A percentile compares a stretch with the other conserved stretches of the same genome.
These are phyloP conservation scores for Naganishia liquefaciens DNA, from an alignment of 1,284 basidiomycete species.

Conservation along the genomic window DNA sequence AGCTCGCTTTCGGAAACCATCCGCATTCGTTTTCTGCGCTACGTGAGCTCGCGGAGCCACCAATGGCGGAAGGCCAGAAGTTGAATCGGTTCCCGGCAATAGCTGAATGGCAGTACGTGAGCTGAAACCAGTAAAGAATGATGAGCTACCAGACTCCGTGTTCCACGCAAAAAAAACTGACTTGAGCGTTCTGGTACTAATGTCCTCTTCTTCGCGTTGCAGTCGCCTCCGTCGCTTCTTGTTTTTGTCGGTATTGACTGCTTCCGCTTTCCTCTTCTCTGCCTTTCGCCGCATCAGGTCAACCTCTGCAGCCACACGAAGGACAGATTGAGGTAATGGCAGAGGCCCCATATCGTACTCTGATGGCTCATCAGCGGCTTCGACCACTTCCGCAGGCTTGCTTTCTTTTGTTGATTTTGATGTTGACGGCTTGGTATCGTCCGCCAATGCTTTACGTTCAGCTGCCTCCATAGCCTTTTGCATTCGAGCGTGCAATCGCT, in stretches of 20 bases:
- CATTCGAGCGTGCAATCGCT: constrained; percentile 33
- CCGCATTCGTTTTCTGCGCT: constrained; percentile 19
- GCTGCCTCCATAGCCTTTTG: constrained; percentile 36
- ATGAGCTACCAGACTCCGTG: background rate
- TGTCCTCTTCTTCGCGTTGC: constrained; percentile 21
- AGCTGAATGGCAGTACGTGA: constrained; percentile 29
- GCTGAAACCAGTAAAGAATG: constrained; percentile 4
- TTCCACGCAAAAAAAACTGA: constrained; percentile 3
- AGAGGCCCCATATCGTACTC: constrained; percentile 32
- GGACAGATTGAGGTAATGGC: constrained; percentile 27
- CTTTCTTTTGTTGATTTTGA: background rate
- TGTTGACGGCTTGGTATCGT: constrained; percentile 4
- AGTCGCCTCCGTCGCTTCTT: constrained; percentile 21
- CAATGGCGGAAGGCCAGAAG: constrained; percentile 23
- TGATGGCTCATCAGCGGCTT: constrained; percentile 2
- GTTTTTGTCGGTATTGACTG: constrained; percentile 10
- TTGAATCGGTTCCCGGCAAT: constrained; percentile 11
- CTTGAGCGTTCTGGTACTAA: constrained; percentile 19
- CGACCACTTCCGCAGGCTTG: background rate
- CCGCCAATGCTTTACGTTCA: constrained; percentile 20
- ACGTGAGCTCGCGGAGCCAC: constrained; percentile 27
- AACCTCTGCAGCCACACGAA: constrained; percentile 28
- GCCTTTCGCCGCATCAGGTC: constrained; percentile 25
- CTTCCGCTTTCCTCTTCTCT: constrained; percentile 26
- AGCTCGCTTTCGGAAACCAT: constrained; percentile 28